A percentile compares a stretch with the other conserved stretches of the same genome.
These are phyloP conservation scores for Cystobasidium ongulense DNA, from an alignment of 768 basidiomycete genomes.

Conservation along the genomic window DNA sequence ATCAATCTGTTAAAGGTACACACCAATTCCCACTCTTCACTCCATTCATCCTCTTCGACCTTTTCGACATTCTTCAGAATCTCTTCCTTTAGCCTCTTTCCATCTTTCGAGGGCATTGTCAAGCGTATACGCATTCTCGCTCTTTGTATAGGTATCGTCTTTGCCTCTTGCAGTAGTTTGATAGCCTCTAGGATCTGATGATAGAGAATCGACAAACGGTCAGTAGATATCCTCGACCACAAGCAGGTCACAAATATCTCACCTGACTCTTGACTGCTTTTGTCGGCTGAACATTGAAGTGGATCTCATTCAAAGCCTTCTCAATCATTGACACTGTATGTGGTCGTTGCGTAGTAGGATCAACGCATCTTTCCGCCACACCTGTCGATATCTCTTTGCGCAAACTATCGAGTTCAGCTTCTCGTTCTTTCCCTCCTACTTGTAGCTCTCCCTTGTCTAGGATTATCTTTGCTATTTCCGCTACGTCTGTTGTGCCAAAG, in stretches of 20 bases:
- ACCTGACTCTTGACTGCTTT: slow-evolving; percentile 95
- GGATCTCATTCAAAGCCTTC: slow-evolving; percentile 91
- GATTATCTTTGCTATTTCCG: slow-evolving; percentile 79
- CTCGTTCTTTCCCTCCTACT: slow-evolving; percentile 91
- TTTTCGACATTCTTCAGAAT: slow-evolving; percentile 67
- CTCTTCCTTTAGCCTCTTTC: slow-evolving; percentile 61
- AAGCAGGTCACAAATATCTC: no score
- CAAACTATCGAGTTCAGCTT: slow-evolving; percentile 73
- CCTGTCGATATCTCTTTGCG: slow-evolving; percentile 85
- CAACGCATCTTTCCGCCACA: slow-evolving; percentile 91
- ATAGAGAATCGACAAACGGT: background rate
- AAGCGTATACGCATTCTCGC: slow-evolving; percentile 87
- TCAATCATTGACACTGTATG: slow-evolving; percentile 94
- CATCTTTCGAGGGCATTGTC: slow-evolving; percentile 61
- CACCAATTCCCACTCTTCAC: slow-evolving; percentile 79
- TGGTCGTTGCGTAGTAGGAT: slow-evolving; percentile 76
- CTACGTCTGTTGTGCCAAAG: slow-evolving; percentile 66
- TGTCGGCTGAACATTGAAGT: slow-evolving; percentile 76
- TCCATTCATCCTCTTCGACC: slow-evolving; percentile 69
- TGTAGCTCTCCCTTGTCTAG: slow-evolving; percentile 93
- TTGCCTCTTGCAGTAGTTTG: slow-evolving; percentile 67
- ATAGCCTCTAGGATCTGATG: slow-evolving; percentile 80
- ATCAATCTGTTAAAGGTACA: slow-evolving; percentile 43
- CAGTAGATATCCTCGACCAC: background rate
- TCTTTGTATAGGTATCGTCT: slow-evolving; percentile 82